Evolutionary conservation across 441 rosid genomes (phyloP).

Genomic region (Adansonia gregorii): DNA sequence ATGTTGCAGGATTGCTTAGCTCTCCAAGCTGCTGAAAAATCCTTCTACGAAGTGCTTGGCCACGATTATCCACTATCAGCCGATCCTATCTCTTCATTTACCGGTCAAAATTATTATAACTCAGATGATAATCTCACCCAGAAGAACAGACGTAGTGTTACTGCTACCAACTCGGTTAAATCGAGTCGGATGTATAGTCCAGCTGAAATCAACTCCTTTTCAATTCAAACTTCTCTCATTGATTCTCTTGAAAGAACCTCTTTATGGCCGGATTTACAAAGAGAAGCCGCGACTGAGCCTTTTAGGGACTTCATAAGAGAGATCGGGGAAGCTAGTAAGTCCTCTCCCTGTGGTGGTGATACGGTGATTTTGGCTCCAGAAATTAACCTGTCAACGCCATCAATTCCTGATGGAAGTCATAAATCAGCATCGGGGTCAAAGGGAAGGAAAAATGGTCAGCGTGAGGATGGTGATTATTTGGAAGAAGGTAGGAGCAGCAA

Average conservation of each 20-base stretch:
- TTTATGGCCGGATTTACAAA: constrained; percentile 26
- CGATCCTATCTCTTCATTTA: too few species aligned
- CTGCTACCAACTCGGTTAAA: too few species aligned
- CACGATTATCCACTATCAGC: constrained; percentile 33
- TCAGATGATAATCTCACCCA: constrained; percentile 15
- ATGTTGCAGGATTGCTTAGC: constrained; percentile 56
- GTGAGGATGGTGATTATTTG: constrained; percentile 47
- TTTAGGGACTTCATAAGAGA: neutral
- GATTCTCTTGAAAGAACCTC: constrained; percentile 34
- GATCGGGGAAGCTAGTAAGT: constrained; percentile 10
- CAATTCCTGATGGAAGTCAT: constrained; percentile 23
- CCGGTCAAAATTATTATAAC: constrained; percentile 10
- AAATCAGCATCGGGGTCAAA: constrained; percentile 23
- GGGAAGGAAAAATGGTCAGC: constrained; percentile 50
- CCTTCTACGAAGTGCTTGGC: constrained; percentile 54
- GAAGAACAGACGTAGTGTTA: too few species aligned
- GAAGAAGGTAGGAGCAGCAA: constrained; percentile 58
- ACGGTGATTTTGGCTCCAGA: constrained; percentile 11
- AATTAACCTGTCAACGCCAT: constrained; percentile 26
- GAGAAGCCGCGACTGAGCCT: neutral
- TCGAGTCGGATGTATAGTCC: neutral
- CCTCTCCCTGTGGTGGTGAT: neutral
- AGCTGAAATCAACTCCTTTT: constrained; percentile 8
- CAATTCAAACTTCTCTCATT: constrained; percentile 25
- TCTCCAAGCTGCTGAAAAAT: constrained; percentile 65